These are phyloP conservation scores for Saposhnikovia divaricata DNA, from an alignment of 129 eudicot genomes.

Conservation along the genomic window DNA sequence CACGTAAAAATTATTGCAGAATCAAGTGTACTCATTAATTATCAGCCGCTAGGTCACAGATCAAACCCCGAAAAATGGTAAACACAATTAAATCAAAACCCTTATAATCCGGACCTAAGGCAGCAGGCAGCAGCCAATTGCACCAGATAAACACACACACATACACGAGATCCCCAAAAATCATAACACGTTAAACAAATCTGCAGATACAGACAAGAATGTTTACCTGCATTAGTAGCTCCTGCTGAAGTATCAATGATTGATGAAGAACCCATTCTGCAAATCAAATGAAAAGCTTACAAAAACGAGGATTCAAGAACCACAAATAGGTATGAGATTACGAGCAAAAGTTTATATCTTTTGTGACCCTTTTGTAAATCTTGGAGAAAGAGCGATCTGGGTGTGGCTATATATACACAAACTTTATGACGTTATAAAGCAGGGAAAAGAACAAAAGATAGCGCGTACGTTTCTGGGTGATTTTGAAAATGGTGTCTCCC, in stretches of 20 bases:
- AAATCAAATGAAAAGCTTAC: neutral
- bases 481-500: neutral
- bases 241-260: neutral
- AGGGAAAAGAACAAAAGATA: neutral
- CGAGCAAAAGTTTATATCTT: neutral
- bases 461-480: neutral
- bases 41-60: neutral
- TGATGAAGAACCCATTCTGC: neutral
- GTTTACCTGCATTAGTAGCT: neutral
- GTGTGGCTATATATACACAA: neutral
- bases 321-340: neutral
- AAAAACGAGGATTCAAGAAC: neutral
- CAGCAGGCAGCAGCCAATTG: neutral
- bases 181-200: neutral
- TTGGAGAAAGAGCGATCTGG: neutral
- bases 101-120: neutral
- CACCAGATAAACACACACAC: neutral
- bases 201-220: neutral
- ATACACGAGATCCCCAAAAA: neutral
- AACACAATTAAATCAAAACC: neutral
- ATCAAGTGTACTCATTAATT: neutral
- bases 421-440: neutral
- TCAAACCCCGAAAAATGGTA: neutral
- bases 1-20: neutral
- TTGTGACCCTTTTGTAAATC: neutral